Evolutionary conservation across 179 eudicot genomes (phyloP), one percentile per base, ranked within the genome.

Genomic region (Nepenthes alata): DNA sequence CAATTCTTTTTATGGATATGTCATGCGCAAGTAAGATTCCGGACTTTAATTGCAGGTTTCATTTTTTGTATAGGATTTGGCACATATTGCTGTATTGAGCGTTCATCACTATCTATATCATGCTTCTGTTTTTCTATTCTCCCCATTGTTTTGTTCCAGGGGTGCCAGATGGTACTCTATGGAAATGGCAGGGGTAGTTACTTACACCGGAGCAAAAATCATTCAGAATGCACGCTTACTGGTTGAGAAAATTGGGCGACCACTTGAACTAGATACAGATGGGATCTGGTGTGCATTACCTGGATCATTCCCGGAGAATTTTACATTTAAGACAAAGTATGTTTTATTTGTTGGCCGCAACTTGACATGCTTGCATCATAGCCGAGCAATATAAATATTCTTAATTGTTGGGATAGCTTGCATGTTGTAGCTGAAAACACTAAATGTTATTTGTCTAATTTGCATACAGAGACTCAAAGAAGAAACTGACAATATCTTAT

Each of bases 151-250:
- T 25, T 34, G 35, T 56, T 69, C 15, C 70, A 93, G 98, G 79
- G 98, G 98, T 79, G 98, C 98, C 57, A 80, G 98, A 75, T 93
- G 98, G 98, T 93, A 89, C 68, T 93, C 98, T 35, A 93, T 93
- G 98, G 98, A 93, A 83, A 93, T 93, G 98, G 98, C 98, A 67
- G 98, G 98, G 57, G 97, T 89, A 55, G 98, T 93, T 54, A 93
- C 98, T 13, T 93, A 93, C 63, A 93, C 98, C 38, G 98, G 98
- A 39, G 98, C 98, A 53, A 89, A 93, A 79, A 93, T 93, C 7
- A 93, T 93, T 66, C 98, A 93, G 79, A 93, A 93, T 71, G 98
- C 98, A 55, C 97, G 94, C 65, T 77, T 89, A 60, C 78, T 93
- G 67, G 86, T 93, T 67, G 95, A 93, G 74, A 89, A 85, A 72